Percentiles rank a stretch among this genome's conserved stretches.
Evolutionary conservation across 306 rosid species (phyloP).

Genomic region (Lagenaria siceraria): DNA sequence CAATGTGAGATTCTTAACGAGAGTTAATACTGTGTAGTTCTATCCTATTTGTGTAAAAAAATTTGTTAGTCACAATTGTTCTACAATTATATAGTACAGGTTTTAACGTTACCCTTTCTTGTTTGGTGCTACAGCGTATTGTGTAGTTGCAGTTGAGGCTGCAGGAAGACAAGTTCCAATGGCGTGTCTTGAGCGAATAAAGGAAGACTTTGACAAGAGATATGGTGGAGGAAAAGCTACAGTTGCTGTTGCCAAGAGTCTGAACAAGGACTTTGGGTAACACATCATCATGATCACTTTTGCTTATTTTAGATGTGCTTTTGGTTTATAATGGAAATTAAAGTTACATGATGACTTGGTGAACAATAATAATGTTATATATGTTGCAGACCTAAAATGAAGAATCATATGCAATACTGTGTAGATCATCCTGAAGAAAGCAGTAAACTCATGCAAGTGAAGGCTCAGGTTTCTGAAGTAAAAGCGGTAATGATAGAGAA

Average conservation of each 20-base stretch:
- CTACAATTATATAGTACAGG: background rate
- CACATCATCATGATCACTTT: background rate
- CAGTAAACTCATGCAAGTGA: slow-evolving; percentile 1
- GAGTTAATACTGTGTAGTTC: background rate
- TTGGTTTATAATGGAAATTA: background rate
- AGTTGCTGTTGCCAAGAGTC: slow-evolving; percentile 10
- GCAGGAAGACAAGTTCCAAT: slow-evolving; percentile 11
- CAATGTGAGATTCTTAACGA: too few relatives aligned
- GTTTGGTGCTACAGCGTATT: slow-evolving; percentile 1
- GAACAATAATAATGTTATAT: background rate
- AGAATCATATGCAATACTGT: slow-evolving; percentile 13
- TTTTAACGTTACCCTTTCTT: background rate
- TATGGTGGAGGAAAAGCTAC: slow-evolving; percentile 14
- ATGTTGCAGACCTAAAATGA: slow-evolving; percentile 11
- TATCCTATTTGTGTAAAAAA: background rate
- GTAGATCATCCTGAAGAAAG: slow-evolving; percentile 12
- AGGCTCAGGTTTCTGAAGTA: slow-evolving; percentile 14
- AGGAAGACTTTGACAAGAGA: slow-evolving; percentile 9
- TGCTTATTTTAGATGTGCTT: background rate
- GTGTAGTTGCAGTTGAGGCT: slow-evolving; percentile 10
- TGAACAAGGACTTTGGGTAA: slow-evolving; percentile 13
- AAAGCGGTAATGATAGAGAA: slow-evolving; percentile 11
- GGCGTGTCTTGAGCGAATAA: slow-evolving; percentile 7
- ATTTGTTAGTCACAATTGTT: background rate
- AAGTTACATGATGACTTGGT: background rate